Percentiles rank a stretch among this genome's conserved stretches.
These are phyloP conservation scores for Saitozyma sp. DNA, from an alignment of 768 basidiomycete species.

Conservation along the genomic window DNA sequence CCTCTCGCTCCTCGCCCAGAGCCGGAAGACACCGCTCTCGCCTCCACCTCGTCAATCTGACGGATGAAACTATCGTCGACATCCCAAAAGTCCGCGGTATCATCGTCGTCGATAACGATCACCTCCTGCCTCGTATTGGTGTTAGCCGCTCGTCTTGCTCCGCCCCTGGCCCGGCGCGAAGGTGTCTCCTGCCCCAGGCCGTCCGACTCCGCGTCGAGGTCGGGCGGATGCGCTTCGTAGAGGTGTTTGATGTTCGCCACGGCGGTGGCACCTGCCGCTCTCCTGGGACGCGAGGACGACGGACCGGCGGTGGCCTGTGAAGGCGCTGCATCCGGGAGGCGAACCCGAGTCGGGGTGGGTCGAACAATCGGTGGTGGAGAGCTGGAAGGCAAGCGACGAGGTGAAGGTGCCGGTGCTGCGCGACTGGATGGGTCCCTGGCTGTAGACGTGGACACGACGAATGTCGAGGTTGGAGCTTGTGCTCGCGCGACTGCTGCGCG, in stretches of 20 bases:
- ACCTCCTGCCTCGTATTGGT: neutral
- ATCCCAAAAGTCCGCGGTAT: conserved; percentile 16
- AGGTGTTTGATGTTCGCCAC: too few species aligned
- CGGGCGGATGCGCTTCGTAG: neutral
- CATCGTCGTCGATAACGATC: conserved; percentile 5
- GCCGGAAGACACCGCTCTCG: neutral
- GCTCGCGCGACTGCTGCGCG: neutral
- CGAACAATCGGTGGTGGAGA: too few species aligned
- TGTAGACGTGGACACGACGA: too few species aligned
- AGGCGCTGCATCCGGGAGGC: too few species aligned
- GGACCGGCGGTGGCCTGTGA: too few species aligned
- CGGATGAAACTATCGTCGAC: conserved; percentile 22
- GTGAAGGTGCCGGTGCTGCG: neutral
- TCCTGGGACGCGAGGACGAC: too few species aligned
- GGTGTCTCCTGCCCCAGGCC: conserved; percentile 4
- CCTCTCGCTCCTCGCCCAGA: neutral
- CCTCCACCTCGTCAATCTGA: conserved; percentile 16
- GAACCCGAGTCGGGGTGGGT: too few species aligned
- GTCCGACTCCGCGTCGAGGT: conserved; percentile 3
- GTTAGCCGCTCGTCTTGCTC: conserved; percentile 7
- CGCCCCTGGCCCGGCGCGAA: neutral
- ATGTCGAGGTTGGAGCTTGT: too few species aligned
- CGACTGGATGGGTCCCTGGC: neutral
- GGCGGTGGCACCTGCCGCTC: too few species aligned
- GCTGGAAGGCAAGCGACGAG: neutral